Base-by-base conservation (phyloP, 106 monocot genomes). In the Xerophyta viscosa region DNA sequence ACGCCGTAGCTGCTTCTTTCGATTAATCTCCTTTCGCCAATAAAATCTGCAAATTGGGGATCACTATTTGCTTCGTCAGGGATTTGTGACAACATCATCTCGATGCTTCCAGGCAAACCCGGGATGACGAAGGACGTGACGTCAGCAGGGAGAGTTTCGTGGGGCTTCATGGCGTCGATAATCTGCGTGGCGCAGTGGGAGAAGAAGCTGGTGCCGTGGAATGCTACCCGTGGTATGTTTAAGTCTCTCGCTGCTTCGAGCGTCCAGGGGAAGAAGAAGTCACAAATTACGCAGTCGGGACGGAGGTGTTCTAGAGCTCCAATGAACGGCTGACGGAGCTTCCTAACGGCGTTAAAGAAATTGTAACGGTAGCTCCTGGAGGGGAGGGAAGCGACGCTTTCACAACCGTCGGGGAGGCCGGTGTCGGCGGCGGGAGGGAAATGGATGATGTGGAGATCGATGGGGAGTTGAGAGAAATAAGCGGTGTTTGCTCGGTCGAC, bases 211-310 rank as follows among this genome's bases (percentile, higher is more conserved):
- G 33, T 48, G 10, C 54, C 61, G 26, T 48, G 20, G 61, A 70
- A 70, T 6, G 26, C 23, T 18, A 70, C 31, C 13, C 61, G 8
- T 1, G 69, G 69, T 8, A 70, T 31, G 24, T 27, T 21, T n/a
- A 47, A 0, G 8, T 54, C 54, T 1, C 18, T 6, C 0, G 69
- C 52, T 5, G 37, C 27, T 13, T 46, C 37, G n/a, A 37, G 5
- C 3, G 54, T 61, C 69, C 62, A 70, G 0, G 61, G 53, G 25
- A 55, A 11, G 54, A 70, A 31, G 19, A 46, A 44, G 27, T 70
- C 61, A 18, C 46, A 33, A 9, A 70, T 26, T 17, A 70, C 11
- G 37, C 31, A 56, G 37, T 46, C 30, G 0, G 66, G 66, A 21
- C 8, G 28, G 13, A 24, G 45, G 0, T 56, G 23, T 14, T 3